These are phyloP conservation scores for Trichoderma sp. DNA, from an alignment of 2,329 filamentous ascomycete species.

Conservation along the genomic window DNA sequence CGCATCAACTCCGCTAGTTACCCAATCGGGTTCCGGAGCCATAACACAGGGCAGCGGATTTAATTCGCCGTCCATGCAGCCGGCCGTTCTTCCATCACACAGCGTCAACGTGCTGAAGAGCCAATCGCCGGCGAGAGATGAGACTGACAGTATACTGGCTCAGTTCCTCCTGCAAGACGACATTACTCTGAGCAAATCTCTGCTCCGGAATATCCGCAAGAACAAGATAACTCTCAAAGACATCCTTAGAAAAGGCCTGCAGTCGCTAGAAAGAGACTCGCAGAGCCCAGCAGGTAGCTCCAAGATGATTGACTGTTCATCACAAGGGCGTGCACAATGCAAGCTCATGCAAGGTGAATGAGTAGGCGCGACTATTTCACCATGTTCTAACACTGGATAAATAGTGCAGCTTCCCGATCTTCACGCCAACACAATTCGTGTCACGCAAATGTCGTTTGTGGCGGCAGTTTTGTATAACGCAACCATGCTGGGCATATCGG, in stretches of 20 bases:
- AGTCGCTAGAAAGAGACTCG: not conserved
- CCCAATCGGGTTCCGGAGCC: not conserved
- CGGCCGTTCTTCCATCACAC: not conserved
- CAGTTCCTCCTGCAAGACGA: not conserved
- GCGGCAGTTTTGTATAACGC: constrained; percentile 23
- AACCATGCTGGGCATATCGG: constrained; percentile 23
- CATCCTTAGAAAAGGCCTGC: not conserved
- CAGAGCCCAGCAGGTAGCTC: not conserved
- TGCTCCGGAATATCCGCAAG: not conserved
- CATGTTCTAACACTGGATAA: not conserved
- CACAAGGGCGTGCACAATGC: not conserved
- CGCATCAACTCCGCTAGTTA: not conserved
- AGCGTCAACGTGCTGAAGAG: not conserved
- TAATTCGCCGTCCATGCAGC: not conserved
- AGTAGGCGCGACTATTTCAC: not conserved
- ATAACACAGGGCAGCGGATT: not conserved
- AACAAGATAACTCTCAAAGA: not conserved
- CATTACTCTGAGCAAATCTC: not conserved
- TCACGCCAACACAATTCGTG: constrained; percentile 2
- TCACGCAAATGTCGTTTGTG: constrained; percentile 14
- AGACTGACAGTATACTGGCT: not conserved
- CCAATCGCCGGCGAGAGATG: not conserved
- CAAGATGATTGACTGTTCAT: not conserved
- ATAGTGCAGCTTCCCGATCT: constrained; percentile 6
- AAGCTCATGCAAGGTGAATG: not conserved